A percentile compares a stretch with the other conserved stretches of the same genome.
phyloP scores from a whole-genome alignment of 495 filamentous ascomycete species.

The Penicillium simplicissimum region DNA sequence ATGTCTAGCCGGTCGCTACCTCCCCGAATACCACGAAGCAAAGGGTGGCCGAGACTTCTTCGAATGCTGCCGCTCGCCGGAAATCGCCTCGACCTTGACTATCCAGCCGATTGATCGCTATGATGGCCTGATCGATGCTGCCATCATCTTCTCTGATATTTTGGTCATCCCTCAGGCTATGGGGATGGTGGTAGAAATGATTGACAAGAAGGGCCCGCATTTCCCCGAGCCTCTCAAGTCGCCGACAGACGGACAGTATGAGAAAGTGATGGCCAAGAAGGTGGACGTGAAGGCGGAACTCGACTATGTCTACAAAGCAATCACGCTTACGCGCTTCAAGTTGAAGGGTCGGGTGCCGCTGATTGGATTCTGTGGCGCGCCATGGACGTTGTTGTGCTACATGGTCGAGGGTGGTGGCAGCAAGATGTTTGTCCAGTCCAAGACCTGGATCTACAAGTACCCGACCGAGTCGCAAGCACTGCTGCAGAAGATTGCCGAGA shows the following conservation, averaged over 20 bases:
- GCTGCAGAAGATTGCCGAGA: conserved; percentile 84
- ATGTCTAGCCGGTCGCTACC: conserved; percentile 84
- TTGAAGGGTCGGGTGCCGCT: conserved; percentile 84
- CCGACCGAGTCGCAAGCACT: conserved; percentile 75
- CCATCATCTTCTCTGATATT: conserved; percentile 99
- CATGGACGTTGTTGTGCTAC: conserved; percentile 95
- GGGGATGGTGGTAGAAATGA: conserved; percentile 96
- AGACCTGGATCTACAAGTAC: conserved; percentile 95
- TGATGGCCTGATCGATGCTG: conserved; percentile 86
- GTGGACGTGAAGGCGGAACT: conserved; percentile 84
- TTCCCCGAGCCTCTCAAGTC: conserved; percentile 82
- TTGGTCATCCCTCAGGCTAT: conserved; percentile 96
- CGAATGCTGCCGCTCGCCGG: conserved; percentile 89
- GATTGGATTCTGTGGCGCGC: conserved; percentile 96
- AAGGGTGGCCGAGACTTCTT: conserved; percentile 93
- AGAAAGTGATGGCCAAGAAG: conserved; percentile 68
- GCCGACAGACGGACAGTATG: conserved; percentile 79
- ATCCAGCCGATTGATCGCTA: conserved; percentile 93
- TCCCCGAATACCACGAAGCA: conserved; percentile 94
- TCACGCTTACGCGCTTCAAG: conserved; percentile 87
- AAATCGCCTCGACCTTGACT: conserved; percentile 87
- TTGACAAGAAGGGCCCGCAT: conserved; percentile 91
- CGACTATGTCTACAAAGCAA: conserved; percentile 93
- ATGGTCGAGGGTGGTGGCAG: conserved; percentile 98
- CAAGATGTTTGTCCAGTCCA: conserved; percentile 86